phyloP scores from a whole-genome alignment of 768 basidiomycete genomes.

The Suillus bovinus region DNA sequence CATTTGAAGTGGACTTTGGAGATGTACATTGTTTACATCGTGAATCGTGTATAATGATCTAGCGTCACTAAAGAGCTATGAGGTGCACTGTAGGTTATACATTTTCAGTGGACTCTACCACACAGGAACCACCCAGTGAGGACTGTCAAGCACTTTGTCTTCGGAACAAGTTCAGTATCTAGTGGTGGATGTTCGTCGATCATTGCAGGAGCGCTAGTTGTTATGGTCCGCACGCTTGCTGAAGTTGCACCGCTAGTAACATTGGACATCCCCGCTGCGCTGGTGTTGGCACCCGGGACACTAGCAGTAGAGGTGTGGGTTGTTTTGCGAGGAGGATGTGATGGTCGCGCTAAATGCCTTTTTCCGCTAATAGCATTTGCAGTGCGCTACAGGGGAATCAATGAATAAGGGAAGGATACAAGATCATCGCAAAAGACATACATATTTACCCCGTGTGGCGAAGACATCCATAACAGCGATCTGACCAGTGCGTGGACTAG shows the following conservation, averaged over 20 bases:
- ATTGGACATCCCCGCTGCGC: neutral
- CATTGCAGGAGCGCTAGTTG: neutral
- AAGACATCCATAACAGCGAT: neutral
- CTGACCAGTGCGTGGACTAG: neutral
- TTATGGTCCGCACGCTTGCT: neutral
- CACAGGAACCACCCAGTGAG: neutral
- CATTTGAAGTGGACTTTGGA: no score
- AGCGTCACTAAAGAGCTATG: no score
- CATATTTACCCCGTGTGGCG: neutral
- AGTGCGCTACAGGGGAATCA: neutral
- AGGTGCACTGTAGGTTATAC: neutral
- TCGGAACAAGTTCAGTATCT: neutral
- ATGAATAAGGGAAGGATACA: neutral
- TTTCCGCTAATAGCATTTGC: neutral
- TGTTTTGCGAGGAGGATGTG: neutral
- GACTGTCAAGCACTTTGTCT: neutral
- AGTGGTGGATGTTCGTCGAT: neutral
- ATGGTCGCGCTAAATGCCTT: neutral
- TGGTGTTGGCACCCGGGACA: neutral
- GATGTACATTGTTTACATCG: no score
- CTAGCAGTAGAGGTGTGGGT: neutral
- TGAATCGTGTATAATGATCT: no score
- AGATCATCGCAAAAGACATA: neutral
- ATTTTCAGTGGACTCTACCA: neutral
- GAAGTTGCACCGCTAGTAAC: neutral